Evolutionary conservation across 108 stramenopile genomes (phyloP).

Genomic region (Cyclotella choctawhatcheeana): DNA sequence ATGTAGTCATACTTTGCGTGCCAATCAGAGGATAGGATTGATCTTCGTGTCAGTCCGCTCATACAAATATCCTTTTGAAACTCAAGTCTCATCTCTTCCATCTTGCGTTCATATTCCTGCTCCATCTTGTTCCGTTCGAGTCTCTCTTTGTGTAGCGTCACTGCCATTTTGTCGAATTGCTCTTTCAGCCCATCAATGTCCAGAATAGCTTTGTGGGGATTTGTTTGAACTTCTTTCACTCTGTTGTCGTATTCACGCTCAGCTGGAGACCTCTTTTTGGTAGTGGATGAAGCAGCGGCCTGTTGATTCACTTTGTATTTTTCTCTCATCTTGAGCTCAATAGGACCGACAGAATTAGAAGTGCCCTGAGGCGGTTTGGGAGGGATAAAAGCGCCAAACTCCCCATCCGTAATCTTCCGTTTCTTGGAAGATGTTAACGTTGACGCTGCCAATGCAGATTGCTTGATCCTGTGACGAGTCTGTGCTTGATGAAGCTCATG

Average conservation of each 20-base stretch:
- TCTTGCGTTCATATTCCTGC: no score
- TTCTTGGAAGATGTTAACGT: neutral
- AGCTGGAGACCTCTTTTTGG: neutral
- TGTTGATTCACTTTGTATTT: neutral
- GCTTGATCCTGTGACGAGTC: neutral
- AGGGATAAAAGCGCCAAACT: neutral
- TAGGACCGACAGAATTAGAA: neutral
- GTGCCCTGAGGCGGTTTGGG: neutral
- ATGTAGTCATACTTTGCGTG: no score
- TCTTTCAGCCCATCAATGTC: neutral
- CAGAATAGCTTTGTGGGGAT: neutral
- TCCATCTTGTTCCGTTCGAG: no score
- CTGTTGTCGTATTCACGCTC: neutral
- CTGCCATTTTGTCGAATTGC: no score
- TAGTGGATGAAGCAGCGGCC: no score
- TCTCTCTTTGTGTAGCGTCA: no score
- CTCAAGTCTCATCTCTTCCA: no score
- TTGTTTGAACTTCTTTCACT: neutral
- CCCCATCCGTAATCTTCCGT: neutral
- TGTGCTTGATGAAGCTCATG: neutral
- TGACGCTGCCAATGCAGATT: neutral
- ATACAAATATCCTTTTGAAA: no score
- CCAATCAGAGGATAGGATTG: no score
- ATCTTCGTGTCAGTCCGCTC: no score
- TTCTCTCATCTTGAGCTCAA: neutral